A percentile compares a stretch with the other conserved stretches of the same genome.
These are phyloP conservation scores for Pythium aquatile DNA, from an alignment of 352 stramenopile genomes.

Conservation along the genomic window DNA sequence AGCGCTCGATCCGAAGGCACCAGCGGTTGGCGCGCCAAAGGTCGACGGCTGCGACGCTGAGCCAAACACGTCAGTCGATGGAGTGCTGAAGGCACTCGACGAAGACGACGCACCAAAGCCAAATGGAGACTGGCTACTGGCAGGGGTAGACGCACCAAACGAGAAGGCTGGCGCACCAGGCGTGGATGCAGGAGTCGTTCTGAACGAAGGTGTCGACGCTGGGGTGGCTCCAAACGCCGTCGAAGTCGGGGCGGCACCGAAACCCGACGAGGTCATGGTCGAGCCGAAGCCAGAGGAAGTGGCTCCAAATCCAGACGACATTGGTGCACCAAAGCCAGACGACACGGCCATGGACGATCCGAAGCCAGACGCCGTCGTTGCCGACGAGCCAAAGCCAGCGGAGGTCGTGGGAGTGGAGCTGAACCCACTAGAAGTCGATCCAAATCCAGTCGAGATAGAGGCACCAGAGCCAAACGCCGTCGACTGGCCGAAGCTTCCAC, in stretches of 20 bases:
- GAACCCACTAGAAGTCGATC: conserved; percentile 31
- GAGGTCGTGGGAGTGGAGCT: conserved; percentile 18
- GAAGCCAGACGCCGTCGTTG: conserved; percentile 15
- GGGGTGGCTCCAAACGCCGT: conserved; percentile 40
- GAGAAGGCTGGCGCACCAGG: conserved; percentile 29
- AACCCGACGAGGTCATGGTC: conserved; percentile 18
- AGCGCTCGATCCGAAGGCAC: conserved; percentile 23
- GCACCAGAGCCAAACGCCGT: conserved; percentile 1
- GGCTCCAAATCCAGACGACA: conserved; percentile 2
- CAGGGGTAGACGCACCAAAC: conserved; percentile 25
- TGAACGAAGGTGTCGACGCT: conserved; percentile 38
- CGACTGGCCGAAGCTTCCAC: conserved; percentile 30
- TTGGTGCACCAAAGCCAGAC: conserved; percentile 18
- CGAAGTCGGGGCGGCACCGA: conserved; percentile 29
- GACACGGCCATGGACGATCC: conserved; percentile 14
- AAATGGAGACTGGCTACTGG: conserved; percentile 29
- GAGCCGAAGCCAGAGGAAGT: conserved; percentile 35
- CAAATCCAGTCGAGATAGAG: conserved; percentile 41
- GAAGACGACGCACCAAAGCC: conserved; percentile 19
- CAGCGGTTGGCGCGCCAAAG: conserved; percentile 21
- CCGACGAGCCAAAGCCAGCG: conserved; percentile 38
- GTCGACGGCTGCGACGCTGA: conserved; percentile 21
- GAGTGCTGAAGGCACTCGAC: conserved; percentile 26
- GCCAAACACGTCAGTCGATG: conserved; percentile 40
- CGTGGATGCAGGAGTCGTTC: conserved; percentile 31